Evolutionary conservation across 2,329 filamentous ascomycete genomes (phyloP).

Genomic region (Elsinoe ampelina): DNA sequence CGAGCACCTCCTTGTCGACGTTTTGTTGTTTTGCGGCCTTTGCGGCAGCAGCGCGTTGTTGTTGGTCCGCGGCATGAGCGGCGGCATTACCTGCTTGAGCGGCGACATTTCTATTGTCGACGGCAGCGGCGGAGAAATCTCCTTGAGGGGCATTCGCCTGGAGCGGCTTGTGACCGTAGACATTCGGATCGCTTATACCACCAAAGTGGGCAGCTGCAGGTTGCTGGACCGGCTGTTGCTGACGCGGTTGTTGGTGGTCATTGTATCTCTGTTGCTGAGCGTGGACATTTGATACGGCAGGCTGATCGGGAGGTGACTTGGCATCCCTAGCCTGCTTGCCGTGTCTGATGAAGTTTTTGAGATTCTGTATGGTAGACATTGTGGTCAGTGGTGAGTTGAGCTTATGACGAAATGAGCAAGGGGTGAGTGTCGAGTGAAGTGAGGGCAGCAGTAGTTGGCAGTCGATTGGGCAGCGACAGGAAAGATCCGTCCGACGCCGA

Average conservation of each 20-base stretch:
- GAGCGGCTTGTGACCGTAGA: constrained; percentile 48
- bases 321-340: constrained; percentile 82
- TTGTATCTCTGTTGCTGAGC: constrained; percentile 51
- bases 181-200: constrained; percentile 51
- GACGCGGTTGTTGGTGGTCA: constrained; percentile 27
- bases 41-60: constrained; percentile 45
- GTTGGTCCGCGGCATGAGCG: constrained; percentile 52
- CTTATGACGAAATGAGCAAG: constrained; percentile 3
- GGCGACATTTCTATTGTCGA: constrained; percentile 54
- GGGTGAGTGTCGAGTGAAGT: background rate
- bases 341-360: constrained; percentile 97
- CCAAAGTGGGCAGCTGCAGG: constrained; percentile 38
- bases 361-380: constrained; percentile 77
- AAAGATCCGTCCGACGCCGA: constrained; percentile 7
- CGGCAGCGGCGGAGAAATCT: constrained; percentile 55
- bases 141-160: constrained; percentile 40
- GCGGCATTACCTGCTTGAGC: constrained; percentile 59
- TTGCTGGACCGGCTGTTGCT: constrained; percentile 34
- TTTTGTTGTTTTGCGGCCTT: constrained; percentile 33
- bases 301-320: constrained; percentile 49
- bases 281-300: constrained; percentile 55
- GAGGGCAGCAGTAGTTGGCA: constrained; percentile 1
- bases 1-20: constrained; percentile 58
- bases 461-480: background rate
- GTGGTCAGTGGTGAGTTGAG: constrained; percentile 17